Evolutionary conservation across 345 rosid species (phyloP), one percentile per base, ranked within the genome.

Genomic region (Aurinia saxatilis): DNA sequence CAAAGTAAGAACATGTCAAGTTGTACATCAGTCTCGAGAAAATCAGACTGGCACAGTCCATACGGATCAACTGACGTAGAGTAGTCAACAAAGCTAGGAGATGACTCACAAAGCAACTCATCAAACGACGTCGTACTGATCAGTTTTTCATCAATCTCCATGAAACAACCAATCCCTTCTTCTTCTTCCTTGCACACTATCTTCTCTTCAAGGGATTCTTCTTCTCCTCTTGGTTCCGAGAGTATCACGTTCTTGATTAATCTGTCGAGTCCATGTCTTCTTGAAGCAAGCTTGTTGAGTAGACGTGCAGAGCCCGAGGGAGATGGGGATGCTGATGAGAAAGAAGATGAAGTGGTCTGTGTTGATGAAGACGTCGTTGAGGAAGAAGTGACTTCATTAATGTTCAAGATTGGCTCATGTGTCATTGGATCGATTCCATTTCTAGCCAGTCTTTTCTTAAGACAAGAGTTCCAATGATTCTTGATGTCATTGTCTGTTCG

Each of bases 401-500:
- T 10, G 37, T 46, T 31, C 15, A 16, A 10, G 37, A 23, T n/a
- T 4, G 76, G 72, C 36, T 66, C 46, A 13, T 66, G 76, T 1
- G 76, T 66, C 63, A 36, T 37, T 19, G 76, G 76, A 37, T 72
- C 63, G 17, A 72, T 59, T 7, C 76, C 76, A 5, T 27, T 39
- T 67, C 50, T 67, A 33, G 25, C 10, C 15, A 60, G 73, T 27
- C 72, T 48, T 61, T 73, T 73, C 57, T 67, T 73, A 5, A 73
- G 68, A 51, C 68, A 60, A 5, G 76, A 65, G 66, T 72, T 65
- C 76, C 76, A 72, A 25, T 65, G 67, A 42, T 73, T 73, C 66
- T 73, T 73, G 8, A 73, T 67, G 36, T 67, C 77, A 38, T 73
- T 73, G 33, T 73, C 77, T 36, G 77, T 73, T 42, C 77, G 45